Evolutionary conservation across 2,329 filamentous ascomycete genomes (phyloP).

Genomic region (Pleomassaria siparia): DNA sequence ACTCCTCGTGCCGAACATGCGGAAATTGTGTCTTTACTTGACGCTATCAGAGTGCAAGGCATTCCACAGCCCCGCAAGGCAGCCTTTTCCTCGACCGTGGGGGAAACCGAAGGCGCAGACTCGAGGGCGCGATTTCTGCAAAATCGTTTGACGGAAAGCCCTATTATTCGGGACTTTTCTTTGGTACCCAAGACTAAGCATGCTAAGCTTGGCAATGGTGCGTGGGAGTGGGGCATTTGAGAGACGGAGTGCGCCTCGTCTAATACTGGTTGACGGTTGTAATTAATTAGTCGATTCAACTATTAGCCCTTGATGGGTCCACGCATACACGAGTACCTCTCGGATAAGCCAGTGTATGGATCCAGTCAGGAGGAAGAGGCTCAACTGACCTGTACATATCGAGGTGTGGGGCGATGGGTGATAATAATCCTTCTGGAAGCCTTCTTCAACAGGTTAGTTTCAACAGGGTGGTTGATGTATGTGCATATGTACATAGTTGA

Average conservation of each 20-base stretch:
- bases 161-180: conserved; percentile 15
- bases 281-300: too few relatives aligned
- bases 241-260: too few relatives aligned
- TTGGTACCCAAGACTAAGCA: conserved; percentile 13
- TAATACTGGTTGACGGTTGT: too few relatives aligned
- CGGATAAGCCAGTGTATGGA: too few relatives aligned
- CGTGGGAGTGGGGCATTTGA: conserved; percentile 16
- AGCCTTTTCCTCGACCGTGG: conserved; percentile 21
- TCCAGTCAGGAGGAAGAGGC: background rate
- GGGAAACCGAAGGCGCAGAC: conserved; percentile 2
- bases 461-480: too few relatives aligned
- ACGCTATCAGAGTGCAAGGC: conserved; percentile 22
- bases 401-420: background rate
- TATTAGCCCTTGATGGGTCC: too few relatives aligned
- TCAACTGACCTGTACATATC: background rate
- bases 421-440: conserved; percentile 6
- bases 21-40: conserved; percentile 21
- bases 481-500: too few relatives aligned
- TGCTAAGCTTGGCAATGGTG: conserved; percentile 8
- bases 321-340: too few relatives aligned
- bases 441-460: conserved; percentile 1
- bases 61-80: conserved; percentile 22
- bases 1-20: conserved; percentile 18
- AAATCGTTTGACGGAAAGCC: conserved; percentile 10
- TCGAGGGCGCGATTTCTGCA: conserved; percentile 8